Evolutionary conservation across 306 rosid species (phyloP).

Genomic region (Carpinus fangiana): DNA sequence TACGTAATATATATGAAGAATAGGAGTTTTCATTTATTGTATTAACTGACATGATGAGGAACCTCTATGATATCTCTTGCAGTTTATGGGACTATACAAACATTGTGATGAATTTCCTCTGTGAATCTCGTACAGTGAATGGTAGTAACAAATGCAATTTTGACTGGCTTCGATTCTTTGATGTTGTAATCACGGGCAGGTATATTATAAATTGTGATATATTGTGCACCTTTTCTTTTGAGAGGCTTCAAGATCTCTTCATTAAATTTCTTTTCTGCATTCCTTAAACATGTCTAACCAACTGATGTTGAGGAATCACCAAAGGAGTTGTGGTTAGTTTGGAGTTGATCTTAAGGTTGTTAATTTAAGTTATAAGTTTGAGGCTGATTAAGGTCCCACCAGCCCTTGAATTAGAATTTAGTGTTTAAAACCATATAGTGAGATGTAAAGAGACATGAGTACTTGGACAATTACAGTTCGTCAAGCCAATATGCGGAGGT

Average conservation of each 20-base stretch:
- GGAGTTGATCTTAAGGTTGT: background rate
- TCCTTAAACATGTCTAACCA: background rate
- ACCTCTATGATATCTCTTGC: conserved; percentile 26
- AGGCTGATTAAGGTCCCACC: no score
- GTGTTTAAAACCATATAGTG: background rate
- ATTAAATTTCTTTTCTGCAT: background rate
- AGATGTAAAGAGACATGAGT: background rate
- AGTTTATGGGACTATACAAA: conserved; percentile 99
- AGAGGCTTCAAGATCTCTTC: background rate
- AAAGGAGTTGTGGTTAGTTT: background rate
- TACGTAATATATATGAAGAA: background rate
- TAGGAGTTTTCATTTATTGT: background rate
- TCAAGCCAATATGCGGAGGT: background rate
- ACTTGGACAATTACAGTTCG: background rate
- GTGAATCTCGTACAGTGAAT: conserved; percentile 46
- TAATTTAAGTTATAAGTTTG: background rate
- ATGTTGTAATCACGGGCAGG: conserved; percentile 98
- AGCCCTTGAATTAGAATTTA: no score
- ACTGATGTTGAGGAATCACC: no score
- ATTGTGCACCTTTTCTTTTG: background rate
- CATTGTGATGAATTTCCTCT: conserved; percentile 91
- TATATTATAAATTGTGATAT: conserved; percentile 16
- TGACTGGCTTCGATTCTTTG: conserved; percentile 88
- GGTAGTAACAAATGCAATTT: conserved; percentile 55
- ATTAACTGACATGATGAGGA: conserved; percentile 1